Evolutionary conservation across 2,329 filamentous ascomycete genomes (phyloP).

Genomic region (Xylariaceae sp.): DNA sequence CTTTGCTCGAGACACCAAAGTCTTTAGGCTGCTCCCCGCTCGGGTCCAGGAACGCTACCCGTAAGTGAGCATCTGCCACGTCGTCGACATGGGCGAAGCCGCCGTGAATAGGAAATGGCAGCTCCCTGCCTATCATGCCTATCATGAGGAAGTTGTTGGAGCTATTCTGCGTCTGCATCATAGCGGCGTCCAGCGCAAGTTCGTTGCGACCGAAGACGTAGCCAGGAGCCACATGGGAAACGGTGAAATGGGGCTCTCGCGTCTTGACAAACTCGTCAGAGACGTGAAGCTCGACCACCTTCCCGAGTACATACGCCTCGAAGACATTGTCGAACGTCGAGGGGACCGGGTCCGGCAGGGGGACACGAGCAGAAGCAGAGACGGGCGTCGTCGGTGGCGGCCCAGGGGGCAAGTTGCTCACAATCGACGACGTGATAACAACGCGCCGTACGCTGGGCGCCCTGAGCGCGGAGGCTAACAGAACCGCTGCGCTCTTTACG

Average conservation of each 20-base stretch:
- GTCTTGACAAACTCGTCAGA: slow-evolving; percentile 33
- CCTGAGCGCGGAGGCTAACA: slow-evolving; percentile 34
- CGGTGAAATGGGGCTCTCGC: slow-evolving; percentile 32
- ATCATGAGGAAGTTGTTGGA: slow-evolving; percentile 37
- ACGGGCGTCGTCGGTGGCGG: slow-evolving; percentile 15
- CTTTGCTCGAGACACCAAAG: slow-evolving; percentile 30
- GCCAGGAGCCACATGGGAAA: slow-evolving; percentile 37
- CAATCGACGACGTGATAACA: slow-evolving; percentile 37
- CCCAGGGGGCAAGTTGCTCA: slow-evolving; percentile 27
- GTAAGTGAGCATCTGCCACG: slow-evolving; percentile 32
- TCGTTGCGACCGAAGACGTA: slow-evolving; percentile 40
- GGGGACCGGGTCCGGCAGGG: slow-evolving; percentile 28
- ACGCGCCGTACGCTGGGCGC: slow-evolving; percentile 31
- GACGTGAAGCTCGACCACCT: slow-evolving; percentile 31
- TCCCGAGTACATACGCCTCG: slow-evolving; percentile 31
- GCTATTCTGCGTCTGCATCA: slow-evolving; percentile 36
- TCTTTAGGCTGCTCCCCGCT: slow-evolving; percentile 18
- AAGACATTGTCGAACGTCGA: slow-evolving; percentile 24
- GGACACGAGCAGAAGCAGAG: slow-evolving; percentile 28
- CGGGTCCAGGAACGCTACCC: slow-evolving; percentile 27
- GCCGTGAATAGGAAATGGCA: slow-evolving; percentile 27
- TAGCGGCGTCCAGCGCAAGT: slow-evolving; percentile 29
- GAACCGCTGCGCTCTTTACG: slow-evolving; percentile 21
- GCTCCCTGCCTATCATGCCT: slow-evolving; percentile 29
- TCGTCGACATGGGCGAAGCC: slow-evolving; percentile 34